Evolutionary conservation across 371 early-diverging fungal species (phyloP).

Genomic region (Circinella minor): DNA sequence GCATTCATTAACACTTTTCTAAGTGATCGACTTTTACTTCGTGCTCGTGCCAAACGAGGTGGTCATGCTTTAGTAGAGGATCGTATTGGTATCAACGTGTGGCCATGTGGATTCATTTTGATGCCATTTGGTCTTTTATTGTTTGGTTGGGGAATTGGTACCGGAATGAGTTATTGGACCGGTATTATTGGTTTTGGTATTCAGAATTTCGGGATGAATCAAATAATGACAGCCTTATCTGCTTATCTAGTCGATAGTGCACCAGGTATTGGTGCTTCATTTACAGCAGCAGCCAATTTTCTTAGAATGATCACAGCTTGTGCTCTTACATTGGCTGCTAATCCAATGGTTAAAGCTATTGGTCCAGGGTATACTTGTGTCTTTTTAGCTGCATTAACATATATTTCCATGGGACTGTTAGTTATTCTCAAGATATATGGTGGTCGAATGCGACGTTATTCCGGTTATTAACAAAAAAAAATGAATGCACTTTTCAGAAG

Average conservation of each 20-base stretch:
- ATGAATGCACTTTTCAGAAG: not conserved
- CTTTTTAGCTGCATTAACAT: constrained; percentile 25
- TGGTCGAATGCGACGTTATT: constrained; percentile 18
- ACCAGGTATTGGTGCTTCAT: constrained; percentile 48
- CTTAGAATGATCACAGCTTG: constrained; percentile 49
- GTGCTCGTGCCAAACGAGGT: constrained; percentile 28
- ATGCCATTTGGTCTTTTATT: constrained; percentile 49
- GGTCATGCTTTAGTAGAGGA: constrained; percentile 30
- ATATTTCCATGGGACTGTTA: constrained; percentile 13
- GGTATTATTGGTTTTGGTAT: constrained; percentile 51
- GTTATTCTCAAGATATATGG: constrained; percentile 27
- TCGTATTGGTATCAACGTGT: constrained; percentile 29
- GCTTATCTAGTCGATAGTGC: constrained; percentile 54
- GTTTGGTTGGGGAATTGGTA: constrained; percentile 53
- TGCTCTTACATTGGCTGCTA: constrained; percentile 32
- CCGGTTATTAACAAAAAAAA: constrained; percentile 20
- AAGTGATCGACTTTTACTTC: constrained; percentile 32
- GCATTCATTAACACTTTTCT: constrained; percentile 28
- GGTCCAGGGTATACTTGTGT: constrained; percentile 37
- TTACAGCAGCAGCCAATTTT: constrained; percentile 50
- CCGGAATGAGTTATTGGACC: constrained; percentile 37
- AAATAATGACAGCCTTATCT: constrained; percentile 32
- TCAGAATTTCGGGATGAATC: constrained; percentile 36
- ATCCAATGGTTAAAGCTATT: constrained; percentile 27
- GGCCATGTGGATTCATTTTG: constrained; percentile 41